Evolutionary conservation across 331 rosid genomes (phyloP), one percentile per base, ranked within the genome.

Genomic region (Ulmus americana): DNA sequence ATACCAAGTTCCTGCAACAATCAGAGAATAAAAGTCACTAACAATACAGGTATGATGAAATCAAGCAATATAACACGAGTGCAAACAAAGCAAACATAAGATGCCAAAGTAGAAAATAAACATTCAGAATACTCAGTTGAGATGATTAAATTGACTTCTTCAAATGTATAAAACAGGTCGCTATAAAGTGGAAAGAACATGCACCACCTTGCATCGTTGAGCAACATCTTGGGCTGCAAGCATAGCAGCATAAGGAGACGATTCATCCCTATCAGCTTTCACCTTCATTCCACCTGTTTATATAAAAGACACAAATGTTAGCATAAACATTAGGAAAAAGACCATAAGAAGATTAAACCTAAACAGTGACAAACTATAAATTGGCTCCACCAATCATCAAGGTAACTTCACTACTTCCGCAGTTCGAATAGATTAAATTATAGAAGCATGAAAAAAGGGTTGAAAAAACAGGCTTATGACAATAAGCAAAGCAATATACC

Each of bases 141-240:
- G 28, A 22, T 22, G 2, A 22, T 22, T 22, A 22, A 22, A 22
- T 22, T 22, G 28, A 22, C 28, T 22, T 22, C 28, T 22, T 22
- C 28, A 22, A 28, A 28, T 28, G 35, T 28, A 28, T 0, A 28
- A 2, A 2, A 28, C 35, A 28, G 35, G 35, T 28, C 0, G 35
- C 35, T 28, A 28, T 28, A 28, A 28, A 22, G 52, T 8, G 1
- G 40, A 28, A 20, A 44, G 1, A 64, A 39, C 13, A 10, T 50
- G 9, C 39, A 41, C 45, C 4, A 85, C 90, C 94, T 85, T 88
- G 86, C 90, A 81, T 54, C 90, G 77, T 18, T 81, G 68, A 10
- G 92, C 72, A 39, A 88, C 90, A 77, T 88, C 96, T 55, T 85
- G 90, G 11, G 95, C 90, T 1, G 90, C 95, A 84, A 86, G 86